Evolutionary conservation across 305 asterid genomes (phyloP).

Genomic region (Fraxinus angustifolia): DNA sequence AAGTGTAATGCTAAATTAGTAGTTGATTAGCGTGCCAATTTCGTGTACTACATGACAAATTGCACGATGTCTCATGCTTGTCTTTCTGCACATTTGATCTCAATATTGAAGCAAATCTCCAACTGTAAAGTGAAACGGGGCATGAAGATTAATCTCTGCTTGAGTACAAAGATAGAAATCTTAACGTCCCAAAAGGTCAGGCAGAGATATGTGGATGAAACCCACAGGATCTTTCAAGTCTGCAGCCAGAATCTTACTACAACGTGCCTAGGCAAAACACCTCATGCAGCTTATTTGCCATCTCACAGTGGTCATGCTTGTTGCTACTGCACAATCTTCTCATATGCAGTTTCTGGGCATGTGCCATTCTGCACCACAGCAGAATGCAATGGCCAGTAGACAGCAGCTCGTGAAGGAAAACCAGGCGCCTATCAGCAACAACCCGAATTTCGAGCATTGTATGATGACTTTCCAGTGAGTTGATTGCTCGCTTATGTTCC

Average conservation of each 20-base stretch:
- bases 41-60: background rate
- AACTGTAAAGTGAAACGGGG: constrained; percentile 51
- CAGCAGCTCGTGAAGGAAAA: background rate
- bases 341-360: background rate
- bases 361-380: background rate
- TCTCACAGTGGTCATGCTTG: background rate
- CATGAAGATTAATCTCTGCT: constrained; percentile 84
- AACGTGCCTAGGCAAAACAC: constrained; percentile 80
- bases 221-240: constrained; percentile 57
- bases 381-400: background rate
- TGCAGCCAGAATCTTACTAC: constrained; percentile 77
- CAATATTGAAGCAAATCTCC: background rate
- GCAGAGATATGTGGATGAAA: constrained; percentile 93
- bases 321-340: background rate
- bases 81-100: background rate
- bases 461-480: background rate
- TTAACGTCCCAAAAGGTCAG: constrained; percentile 75
- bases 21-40: background rate
- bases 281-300: constrained; percentile 10
- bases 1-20: background rate
- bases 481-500: background rate
- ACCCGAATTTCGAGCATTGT: background rate
- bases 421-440: background rate
- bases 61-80: background rate
- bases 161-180: constrained; percentile 70